Percentiles rank a stretch among this genome's conserved stretches.
phyloP scores from a whole-genome alignment of 768 basidiomycete species.

The Lactarius hengduanensis region DNA sequence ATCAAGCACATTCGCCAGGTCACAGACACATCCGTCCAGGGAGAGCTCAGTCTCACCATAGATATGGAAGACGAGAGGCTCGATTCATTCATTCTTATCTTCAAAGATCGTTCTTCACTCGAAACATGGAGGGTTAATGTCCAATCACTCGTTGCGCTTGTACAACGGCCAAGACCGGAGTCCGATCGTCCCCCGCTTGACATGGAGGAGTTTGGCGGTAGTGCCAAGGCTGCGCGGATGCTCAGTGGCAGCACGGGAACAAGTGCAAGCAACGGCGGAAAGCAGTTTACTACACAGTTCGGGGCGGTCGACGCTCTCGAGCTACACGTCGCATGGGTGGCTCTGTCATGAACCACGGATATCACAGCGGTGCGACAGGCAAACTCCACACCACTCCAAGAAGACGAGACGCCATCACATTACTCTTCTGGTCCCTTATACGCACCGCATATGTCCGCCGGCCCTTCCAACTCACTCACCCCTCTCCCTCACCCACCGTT shows the following conservation, averaged over 20 bases:
- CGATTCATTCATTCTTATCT: constrained; percentile 94
- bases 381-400: constrained; percentile 30
- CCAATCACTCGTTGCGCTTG: constrained; percentile 68
- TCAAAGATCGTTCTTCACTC: constrained; percentile 84
- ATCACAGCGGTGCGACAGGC: constrained; percentile 17
- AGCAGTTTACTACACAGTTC: constrained; percentile 65
- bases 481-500: constrained; percentile 84
- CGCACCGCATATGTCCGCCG: constrained; percentile 63
- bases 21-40: constrained; percentile 69
- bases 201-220: constrained; percentile 74
- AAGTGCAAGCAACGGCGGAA: constrained; percentile 50
- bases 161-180: constrained; percentile 49
- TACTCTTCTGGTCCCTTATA: constrained; percentile 21
- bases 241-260: constrained; percentile 72
- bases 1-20: constrained; percentile 92
- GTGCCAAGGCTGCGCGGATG: constrained; percentile 73
- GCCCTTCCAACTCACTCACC: constrained; percentile 75
- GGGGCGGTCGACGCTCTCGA: constrained; percentile 68
- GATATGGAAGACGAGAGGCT: constrained; percentile 95
- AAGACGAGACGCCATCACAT: constrained; percentile 24
- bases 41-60: constrained; percentile 92
- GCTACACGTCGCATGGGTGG: constrained; percentile 55
- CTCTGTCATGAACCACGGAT: constrained; percentile 26
- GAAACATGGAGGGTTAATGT: constrained; percentile 89
- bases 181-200: constrained; percentile 35